phyloP scores from a whole-genome alignment of 1,284 basidiomycete species.

The Trichosporon coremiiforme region DNA sequence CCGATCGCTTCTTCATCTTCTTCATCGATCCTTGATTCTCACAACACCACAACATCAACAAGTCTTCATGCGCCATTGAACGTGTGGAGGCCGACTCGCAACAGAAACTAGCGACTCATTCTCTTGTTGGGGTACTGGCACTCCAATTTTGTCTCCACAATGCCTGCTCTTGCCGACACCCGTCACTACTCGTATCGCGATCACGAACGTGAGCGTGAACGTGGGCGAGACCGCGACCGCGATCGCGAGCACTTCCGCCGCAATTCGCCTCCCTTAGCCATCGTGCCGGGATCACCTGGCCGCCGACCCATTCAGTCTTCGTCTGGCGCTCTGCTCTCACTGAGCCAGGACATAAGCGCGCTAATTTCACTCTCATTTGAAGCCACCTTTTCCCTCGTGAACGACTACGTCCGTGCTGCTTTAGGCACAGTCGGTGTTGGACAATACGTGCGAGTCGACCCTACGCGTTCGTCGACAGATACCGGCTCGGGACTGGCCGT shows the following conservation, averaged over 20 bases:
- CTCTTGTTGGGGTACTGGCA: not conserved
- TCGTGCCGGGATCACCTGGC: constrained; percentile 21
- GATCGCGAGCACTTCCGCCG: constrained; percentile 23
- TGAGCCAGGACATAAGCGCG: constrained; percentile 48
- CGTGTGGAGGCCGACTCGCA: not conserved
- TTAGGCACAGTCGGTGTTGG: constrained; percentile 39
- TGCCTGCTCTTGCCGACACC: constrained; percentile 6
- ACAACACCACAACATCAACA: not conserved
- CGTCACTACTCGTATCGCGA: constrained; percentile 9
- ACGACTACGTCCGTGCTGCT: constrained; percentile 37
- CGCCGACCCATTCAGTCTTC: constrained; percentile 21
- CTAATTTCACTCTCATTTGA: constrained; percentile 48
- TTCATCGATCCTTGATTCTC: not conserved
- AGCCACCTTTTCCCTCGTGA: constrained; percentile 38
- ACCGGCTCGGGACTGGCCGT: constrained; percentile 44
- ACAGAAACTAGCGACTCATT: not conserved
- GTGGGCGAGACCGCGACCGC: constrained; percentile 26
- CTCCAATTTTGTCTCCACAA: not conserved
- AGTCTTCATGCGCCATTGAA: not conserved
- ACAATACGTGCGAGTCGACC: constrained; percentile 24
- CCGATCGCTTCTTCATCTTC: not conserved
- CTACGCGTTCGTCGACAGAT: constrained; percentile 22
- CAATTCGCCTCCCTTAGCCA: constrained; percentile 9
- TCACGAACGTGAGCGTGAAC: constrained; percentile 18
- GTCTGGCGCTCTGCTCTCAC: constrained; percentile 36